These are phyloP conservation scores for Saccharomycopsis hybrid DNA, from an alignment of 1,139 yeast species.

Conservation along the genomic window DNA sequence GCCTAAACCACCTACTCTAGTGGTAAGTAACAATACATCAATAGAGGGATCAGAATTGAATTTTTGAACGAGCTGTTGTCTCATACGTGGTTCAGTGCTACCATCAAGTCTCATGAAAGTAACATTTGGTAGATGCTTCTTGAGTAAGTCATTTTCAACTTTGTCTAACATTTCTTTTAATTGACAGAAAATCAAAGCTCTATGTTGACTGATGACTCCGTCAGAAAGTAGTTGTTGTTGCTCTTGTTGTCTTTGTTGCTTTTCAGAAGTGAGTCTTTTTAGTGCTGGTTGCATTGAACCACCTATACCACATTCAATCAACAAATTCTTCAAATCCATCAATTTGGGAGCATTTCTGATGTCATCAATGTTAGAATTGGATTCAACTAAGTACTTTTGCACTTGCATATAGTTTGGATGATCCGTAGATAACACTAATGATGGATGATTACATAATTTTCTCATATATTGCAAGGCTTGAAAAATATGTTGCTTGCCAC, in stretches of 20 bases:
- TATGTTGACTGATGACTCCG: slow-evolving; percentile 87
- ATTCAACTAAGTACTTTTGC: slow-evolving; percentile 48
- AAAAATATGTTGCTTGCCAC: slow-evolving; percentile 83
- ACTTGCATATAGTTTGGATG: slow-evolving; percentile 82
- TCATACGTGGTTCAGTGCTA: slow-evolving; percentile 83
- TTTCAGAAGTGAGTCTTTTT: slow-evolving; percentile 26
- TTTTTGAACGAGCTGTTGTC: slow-evolving; percentile 86
- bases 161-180: slow-evolving; percentile 96
- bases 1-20: slow-evolving; percentile 98
- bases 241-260: slow-evolving; percentile 28
- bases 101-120: slow-evolving; percentile 96
- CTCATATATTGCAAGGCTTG: slow-evolving; percentile 98
- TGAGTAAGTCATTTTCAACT: slow-evolving; percentile 84
- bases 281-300: slow-evolving; percentile 29
- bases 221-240: slow-evolving; percentile 41
- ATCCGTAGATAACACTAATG: slow-evolving; percentile 75
- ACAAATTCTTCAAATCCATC: slow-evolving; percentile 69
- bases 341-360: slow-evolving; percentile 89
- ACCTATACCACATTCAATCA: slow-evolving; percentile 95
- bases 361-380: slow-evolving; percentile 57
- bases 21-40: slow-evolving; percentile 83
- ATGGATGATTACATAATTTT: slow-evolving; percentile 94
- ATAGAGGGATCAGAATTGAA: slow-evolving; percentile 97
- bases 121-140: slow-evolving; percentile 81
- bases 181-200: slow-evolving; percentile 94